Evolutionary conservation across 176 grass and related monocot genomes (phyloP), one percentile per base, ranked within the genome.

Genomic region (Musa beccarii): DNA sequence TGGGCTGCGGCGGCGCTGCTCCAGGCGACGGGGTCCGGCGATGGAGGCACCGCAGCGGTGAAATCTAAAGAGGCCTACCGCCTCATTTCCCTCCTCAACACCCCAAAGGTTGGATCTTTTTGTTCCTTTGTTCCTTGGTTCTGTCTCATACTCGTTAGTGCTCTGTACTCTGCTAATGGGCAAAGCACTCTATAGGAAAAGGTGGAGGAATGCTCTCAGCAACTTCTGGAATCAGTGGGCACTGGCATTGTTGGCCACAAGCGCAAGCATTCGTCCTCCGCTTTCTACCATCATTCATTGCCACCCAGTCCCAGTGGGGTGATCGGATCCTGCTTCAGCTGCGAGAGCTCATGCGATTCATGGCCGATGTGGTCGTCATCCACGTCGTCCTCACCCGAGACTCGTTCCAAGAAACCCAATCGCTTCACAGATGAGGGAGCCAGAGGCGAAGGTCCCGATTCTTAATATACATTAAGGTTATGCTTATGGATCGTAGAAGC

Each of bases 1-100:
- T 96, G 93, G 93, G 89, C 93, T 8, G 77, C 87, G 49, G 87
- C 93, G 55, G 81, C 79, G 63, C 75, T 96, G 72, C 75, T 85
- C 52, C 66, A 75, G 22, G 86, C 85, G 12, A 71, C 75, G 23
- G 82, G 57, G 75, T 20, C 17, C 57, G 57, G 57, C 67, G 67
- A 49, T 15, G 11, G 23, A 21, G 61, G 61, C 20, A 22, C 61
- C 20, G 61, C 61, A 49, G 67, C 67, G 67, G 6, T 49, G 67
- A 19, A 15, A 63, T 80, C 8, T 76, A 71, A 59, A 66, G 57
- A 70, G 25, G 79, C 75, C 82, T 16, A 61, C 56, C 59, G 76
- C 17, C 71, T 88, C 22, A 15, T 84, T 13, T 81, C 59, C 3
- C 86, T 91, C 82, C 84, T 92, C 78, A 74, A 86, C 53, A 81